phyloP scores from a whole-genome alignment of 768 basidiomycete genomes.

The Boletus subparvulus region DNA sequence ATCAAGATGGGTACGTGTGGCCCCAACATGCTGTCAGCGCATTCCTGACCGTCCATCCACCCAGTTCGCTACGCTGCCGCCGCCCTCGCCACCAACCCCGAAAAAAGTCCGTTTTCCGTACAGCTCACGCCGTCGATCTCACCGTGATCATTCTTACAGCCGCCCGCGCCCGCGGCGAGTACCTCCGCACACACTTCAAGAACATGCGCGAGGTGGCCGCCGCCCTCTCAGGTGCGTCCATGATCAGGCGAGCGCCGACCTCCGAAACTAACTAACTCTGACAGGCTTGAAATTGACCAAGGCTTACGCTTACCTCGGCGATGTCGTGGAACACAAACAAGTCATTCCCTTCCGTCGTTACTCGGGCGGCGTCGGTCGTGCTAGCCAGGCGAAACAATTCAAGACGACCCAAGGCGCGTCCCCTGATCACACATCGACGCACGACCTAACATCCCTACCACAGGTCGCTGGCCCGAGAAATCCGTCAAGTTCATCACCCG shows the following conservation, averaged over 20 bases:
- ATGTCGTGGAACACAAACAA: conserved; percentile 96
- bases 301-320: conserved; percentile 91
- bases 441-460: not conserved
- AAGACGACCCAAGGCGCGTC: conserved; percentile 90
- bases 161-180: conserved; percentile 91
- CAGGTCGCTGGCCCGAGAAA: conserved; percentile 99
- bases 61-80: conserved; percentile 93
- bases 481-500: conserved; percentile 93
- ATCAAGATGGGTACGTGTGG: conserved; percentile 66
- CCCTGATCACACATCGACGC: not conserved
- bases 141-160: conserved; percentile 46
- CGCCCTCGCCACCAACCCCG: conserved; percentile 84
- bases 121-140: conserved; percentile 2
- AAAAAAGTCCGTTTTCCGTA: conserved; percentile 72
- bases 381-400: conserved; percentile 95
- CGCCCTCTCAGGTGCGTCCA: conserved; percentile 76
- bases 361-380: conserved; percentile 91
- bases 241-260: not conserved
- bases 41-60: conserved; percentile 18
- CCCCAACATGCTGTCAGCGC: conserved; percentile 14
- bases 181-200: conserved; percentile 99
- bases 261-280: conserved; percentile 1
- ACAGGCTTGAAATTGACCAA: conserved; percentile 89
- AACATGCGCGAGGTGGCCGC: conserved; percentile 99
- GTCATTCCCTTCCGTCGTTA: conserved; percentile 96